A percentile compares a stretch with the other conserved stretches of the same genome.
Evolutionary conservation across 2,329 filamentous ascomycete species (phyloP).

Genomic region (Fusarium pilosicola): DNA sequence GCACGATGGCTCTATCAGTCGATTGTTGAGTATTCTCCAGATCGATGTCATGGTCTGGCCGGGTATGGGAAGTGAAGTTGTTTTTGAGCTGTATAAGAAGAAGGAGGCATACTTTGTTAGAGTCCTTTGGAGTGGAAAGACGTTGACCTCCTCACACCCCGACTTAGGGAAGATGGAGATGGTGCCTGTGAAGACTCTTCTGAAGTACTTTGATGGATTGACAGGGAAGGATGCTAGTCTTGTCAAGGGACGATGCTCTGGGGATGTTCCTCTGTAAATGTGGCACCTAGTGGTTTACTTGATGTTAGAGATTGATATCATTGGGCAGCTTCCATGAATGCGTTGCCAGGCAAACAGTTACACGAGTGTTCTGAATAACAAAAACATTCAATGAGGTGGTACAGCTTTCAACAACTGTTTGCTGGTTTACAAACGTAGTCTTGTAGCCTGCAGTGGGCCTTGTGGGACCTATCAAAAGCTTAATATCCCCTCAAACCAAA

Average conservation of each 20-base stretch:
- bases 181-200: slow-evolving; percentile 71
- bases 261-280: slow-evolving; percentile 5
- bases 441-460: neutral
- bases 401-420: neutral
- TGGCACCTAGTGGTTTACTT: too few relatives aligned
- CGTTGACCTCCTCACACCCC: slow-evolving; percentile 74
- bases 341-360: neutral
- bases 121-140: slow-evolving; percentile 76
- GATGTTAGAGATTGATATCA: neutral
- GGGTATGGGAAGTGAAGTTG: slow-evolving; percentile 80
- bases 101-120: slow-evolving; percentile 63
- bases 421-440: neutral
- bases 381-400: neutral
- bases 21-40: slow-evolving; percentile 75
- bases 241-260: slow-evolving; percentile 50
- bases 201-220: slow-evolving; percentile 77
- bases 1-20: slow-evolving; percentile 78
- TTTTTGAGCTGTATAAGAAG: slow-evolving; percentile 76
- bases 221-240: slow-evolving; percentile 64
- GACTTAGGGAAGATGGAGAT: slow-evolving; percentile 75
- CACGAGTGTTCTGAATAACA: neutral
- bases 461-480: neutral
- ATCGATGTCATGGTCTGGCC: slow-evolving; percentile 81
- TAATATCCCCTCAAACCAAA: neutral
- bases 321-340: neutral